phyloP scores from a whole-genome alignment of 1,284 basidiomycete genomes.

The Cryptococcus jaspeensis region DNA sequence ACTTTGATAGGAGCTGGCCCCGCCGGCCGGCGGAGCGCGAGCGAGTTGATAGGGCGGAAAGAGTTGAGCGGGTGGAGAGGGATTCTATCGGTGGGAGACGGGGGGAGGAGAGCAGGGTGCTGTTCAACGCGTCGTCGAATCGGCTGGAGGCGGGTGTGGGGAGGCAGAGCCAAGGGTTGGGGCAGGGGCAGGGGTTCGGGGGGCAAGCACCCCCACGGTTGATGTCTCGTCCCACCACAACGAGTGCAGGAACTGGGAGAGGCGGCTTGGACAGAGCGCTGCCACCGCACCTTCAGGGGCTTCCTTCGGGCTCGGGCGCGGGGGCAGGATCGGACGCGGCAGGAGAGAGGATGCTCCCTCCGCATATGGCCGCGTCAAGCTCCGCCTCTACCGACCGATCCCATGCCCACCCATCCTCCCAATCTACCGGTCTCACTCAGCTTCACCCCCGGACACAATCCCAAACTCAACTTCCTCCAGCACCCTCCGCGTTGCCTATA shows the following conservation, averaged over 20 bases:
- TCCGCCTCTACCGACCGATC: not conserved
- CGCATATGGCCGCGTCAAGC: slow-evolving; percentile 29
- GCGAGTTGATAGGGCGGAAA: slow-evolving; percentile 4
- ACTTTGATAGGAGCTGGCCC: slow-evolving; percentile 92
- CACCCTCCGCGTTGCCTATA: slow-evolving; percentile 1
- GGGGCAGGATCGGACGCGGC: not conserved
- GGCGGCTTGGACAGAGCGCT: slow-evolving; percentile 18
- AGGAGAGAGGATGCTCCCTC: slow-evolving; percentile 33
- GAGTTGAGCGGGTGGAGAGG: not conserved
- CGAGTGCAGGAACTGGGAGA: not conserved
- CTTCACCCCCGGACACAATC: not conserved
- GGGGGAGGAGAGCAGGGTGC: slow-evolving; percentile 52
- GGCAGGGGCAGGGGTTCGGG: too few species aligned
- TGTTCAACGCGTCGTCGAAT: slow-evolving; percentile 90
- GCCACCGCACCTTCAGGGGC: slow-evolving; percentile 21
- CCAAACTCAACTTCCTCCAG: slow-evolving; percentile 1
- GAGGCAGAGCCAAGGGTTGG: not conserved
- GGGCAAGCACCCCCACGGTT: slow-evolving; percentile 34
- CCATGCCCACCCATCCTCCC: too few species aligned
- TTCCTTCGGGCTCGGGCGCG: too few species aligned
- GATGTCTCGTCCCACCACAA: slow-evolving; percentile 37
- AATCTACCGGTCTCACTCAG: too few species aligned
- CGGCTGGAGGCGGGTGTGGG: slow-evolving; percentile 62
- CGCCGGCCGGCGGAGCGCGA: slow-evolving; percentile 45
- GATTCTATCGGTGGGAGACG: not conserved